These are phyloP conservation scores for Ustilago cynodontis DNA, from an alignment of 1,284 basidiomycete genomes.

Conservation along the genomic window DNA sequence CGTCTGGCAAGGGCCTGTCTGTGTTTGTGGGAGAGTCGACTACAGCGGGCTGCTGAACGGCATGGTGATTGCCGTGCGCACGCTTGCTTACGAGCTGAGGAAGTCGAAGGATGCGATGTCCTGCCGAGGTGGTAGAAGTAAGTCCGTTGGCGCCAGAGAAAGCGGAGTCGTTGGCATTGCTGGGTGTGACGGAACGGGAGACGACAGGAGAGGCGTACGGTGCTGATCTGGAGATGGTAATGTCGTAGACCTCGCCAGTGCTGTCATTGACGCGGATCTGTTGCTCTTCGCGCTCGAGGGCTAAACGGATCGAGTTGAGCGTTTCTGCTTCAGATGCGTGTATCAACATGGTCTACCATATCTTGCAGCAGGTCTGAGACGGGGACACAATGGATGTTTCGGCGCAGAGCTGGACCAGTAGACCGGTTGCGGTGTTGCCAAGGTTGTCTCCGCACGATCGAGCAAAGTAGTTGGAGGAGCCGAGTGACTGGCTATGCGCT, in stretches of 20 bases:
- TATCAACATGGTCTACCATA: constrained; percentile 49
- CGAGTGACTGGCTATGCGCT: neutral
- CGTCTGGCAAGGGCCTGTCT: constrained; percentile 14
- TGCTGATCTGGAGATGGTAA: constrained; percentile 61
- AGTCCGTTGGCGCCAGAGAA: constrained; percentile 21
- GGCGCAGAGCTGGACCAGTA: neutral
- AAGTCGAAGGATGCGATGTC: constrained; percentile 52
- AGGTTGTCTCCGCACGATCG: neutral
- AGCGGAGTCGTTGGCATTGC: constrained; percentile 37
- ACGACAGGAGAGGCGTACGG: constrained; percentile 64
- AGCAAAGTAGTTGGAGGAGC: no score
- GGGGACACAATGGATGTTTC: neutral
- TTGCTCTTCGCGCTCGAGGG: constrained; percentile 62
- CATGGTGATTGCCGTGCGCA: constrained; percentile 28
- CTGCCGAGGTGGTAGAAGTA: constrained; percentile 27
- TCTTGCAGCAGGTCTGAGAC: constrained; percentile 3
- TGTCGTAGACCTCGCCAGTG: constrained; percentile 63
- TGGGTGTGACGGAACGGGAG: constrained; percentile 48
- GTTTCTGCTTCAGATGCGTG: constrained; percentile 57
- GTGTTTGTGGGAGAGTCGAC: constrained; percentile 11
- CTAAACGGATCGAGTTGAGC: constrained; percentile 58
- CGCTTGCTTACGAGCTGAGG: constrained; percentile 62
- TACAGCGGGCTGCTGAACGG: constrained; percentile 17
- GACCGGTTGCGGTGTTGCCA: neutral
- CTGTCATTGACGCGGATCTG: constrained; percentile 63